Conservation (phyloP, 768 basidiomycete species). For the Suillus decipiens region DNA sequence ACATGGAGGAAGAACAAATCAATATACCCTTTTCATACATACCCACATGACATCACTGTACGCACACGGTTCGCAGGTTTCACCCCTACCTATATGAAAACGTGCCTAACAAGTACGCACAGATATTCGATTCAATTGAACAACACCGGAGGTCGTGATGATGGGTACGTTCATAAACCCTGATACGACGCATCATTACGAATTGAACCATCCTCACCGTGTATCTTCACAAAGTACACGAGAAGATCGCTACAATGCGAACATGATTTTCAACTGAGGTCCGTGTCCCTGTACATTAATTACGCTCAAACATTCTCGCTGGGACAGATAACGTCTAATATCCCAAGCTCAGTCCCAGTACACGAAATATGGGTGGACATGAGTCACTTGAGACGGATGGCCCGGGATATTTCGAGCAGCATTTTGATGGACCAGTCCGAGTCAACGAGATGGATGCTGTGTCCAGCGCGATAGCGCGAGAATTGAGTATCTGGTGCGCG, state of each 20-base stretch:
- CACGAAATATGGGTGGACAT: constrained; percentile 87
- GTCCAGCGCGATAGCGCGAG: constrained; percentile 89
- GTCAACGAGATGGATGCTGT: constrained; percentile 94
- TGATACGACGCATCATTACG: constrained; percentile 85
- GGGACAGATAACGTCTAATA: constrained; percentile 79
- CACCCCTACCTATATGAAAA: too few species aligned
- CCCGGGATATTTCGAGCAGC: constrained; percentile 83
- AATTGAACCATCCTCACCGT: constrained; percentile 96
- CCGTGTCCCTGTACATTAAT: constrained; percentile 16
- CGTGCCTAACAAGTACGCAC: too few species aligned
- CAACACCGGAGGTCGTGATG: constrained; percentile 82
- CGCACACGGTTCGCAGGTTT: too few species aligned
- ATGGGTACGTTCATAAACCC: constrained; percentile 82
- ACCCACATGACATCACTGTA: too few species aligned
- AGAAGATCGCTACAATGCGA: constrained; percentile 93
- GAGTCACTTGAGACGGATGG: constrained; percentile 98
- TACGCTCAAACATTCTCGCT: constrained; percentile 10
- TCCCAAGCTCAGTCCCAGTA: constrained; percentile 86
- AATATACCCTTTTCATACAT: too few species aligned
- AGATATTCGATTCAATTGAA: neutral
- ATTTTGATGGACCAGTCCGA: constrained; percentile 84
- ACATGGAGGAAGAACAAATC: too few species aligned
- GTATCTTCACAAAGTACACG: constrained; percentile 95
- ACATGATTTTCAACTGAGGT: constrained; percentile 97
- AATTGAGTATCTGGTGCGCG: constrained; percentile 40